These are phyloP conservation scores for Arthroderma sp. DNA, from an alignment of 2,329 filamentous ascomycete genomes.

Conservation along the genomic window DNA sequence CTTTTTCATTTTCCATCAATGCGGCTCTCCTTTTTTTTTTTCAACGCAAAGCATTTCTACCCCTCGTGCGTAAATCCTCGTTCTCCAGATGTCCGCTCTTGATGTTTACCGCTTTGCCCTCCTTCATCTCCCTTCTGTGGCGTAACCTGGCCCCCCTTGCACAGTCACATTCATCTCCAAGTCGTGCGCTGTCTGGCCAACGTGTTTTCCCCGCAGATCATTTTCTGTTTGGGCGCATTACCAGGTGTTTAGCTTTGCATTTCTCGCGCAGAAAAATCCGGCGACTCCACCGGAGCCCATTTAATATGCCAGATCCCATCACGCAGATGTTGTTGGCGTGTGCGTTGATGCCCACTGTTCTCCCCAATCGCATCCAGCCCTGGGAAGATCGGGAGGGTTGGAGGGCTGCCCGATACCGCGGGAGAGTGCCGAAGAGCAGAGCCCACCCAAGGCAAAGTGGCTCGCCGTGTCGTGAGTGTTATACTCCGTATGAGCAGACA, in stretches of 20 bases:
- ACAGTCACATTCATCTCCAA: slow-evolving; percentile 76
- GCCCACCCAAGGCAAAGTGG: too few relatives aligned
- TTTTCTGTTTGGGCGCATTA: slow-evolving; percentile 62
- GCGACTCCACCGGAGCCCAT: slow-evolving; percentile 71
- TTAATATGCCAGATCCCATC: slow-evolving; percentile 78
- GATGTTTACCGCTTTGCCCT: too few relatives aligned
- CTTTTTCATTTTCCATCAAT: neutral
- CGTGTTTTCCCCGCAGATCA: slow-evolving; percentile 37
- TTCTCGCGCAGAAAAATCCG: slow-evolving; percentile 57
- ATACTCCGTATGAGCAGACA: slow-evolving; percentile 84
- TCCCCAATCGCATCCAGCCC: slow-evolving; percentile 75
- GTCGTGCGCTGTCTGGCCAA: slow-evolving; percentile 89
- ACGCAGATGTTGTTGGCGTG: slow-evolving; percentile 87
- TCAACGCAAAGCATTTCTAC: neutral
- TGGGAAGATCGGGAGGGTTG: slow-evolving; percentile 81
- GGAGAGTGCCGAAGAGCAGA: slow-evolving; percentile 68
- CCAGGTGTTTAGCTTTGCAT: slow-evolving; percentile 55
- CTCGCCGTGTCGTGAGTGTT: slow-evolving; percentile 75
- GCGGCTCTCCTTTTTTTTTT: neutral
- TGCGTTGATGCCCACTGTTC: slow-evolving; percentile 91
- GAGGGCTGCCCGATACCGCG: slow-evolving; percentile 79
- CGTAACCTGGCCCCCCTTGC: slow-evolving; percentile 31
- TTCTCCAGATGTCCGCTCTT: too few relatives aligned
- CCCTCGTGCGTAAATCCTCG: too few relatives aligned
- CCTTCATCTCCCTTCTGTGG: too few relatives aligned